These are phyloP conservation scores for Sphaerulina musiva DNA, from an alignment of 2,329 filamentous ascomycete species.

Conservation along the genomic window DNA sequence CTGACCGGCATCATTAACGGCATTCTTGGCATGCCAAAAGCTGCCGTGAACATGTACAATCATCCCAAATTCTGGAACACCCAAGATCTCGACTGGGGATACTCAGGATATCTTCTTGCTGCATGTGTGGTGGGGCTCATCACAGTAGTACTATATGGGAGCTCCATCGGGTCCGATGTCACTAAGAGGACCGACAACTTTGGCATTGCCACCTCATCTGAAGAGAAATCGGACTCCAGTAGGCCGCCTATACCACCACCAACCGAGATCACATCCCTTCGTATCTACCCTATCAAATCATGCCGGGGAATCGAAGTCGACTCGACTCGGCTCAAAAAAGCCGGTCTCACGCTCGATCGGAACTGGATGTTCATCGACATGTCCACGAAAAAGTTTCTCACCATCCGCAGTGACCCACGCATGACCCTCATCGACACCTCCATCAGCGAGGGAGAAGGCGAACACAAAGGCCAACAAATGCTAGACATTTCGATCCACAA, in stretches of 20 bases:
- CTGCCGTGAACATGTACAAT: neutral
- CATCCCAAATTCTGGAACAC: constrained; percentile 5
- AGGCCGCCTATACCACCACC: constrained; percentile 32
- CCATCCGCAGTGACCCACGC: constrained; percentile 53
- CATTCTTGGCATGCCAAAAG: constrained; percentile 1
- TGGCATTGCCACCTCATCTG: constrained; percentile 21
- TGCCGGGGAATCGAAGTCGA: constrained; percentile 55
- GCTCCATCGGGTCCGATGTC: constrained; percentile 20
- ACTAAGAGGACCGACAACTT: constrained; percentile 15
- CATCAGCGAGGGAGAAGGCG: constrained; percentile 37
- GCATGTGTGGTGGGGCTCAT: constrained; percentile 25
- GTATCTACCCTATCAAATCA: constrained; percentile 60
- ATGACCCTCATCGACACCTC: constrained; percentile 58
- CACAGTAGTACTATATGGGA: constrained; percentile 24
- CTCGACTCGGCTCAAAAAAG: constrained; percentile 46
- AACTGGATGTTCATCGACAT: constrained; percentile 60
- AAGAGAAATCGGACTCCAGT: constrained; percentile 19
- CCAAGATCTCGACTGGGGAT: constrained; percentile 1
- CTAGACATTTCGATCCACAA: constrained; percentile 46
- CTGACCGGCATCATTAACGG: neutral
- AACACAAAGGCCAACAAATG: constrained; percentile 30
- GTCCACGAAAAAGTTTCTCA: constrained; percentile 51
- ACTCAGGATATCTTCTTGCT: constrained; percentile 23
- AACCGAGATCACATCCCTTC: constrained; percentile 44
- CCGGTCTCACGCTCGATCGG: constrained; percentile 56